phyloP scores from a whole-genome alignment of 371 early-diverging fungal species.

The Blastocladiella emersonii region DNA sequence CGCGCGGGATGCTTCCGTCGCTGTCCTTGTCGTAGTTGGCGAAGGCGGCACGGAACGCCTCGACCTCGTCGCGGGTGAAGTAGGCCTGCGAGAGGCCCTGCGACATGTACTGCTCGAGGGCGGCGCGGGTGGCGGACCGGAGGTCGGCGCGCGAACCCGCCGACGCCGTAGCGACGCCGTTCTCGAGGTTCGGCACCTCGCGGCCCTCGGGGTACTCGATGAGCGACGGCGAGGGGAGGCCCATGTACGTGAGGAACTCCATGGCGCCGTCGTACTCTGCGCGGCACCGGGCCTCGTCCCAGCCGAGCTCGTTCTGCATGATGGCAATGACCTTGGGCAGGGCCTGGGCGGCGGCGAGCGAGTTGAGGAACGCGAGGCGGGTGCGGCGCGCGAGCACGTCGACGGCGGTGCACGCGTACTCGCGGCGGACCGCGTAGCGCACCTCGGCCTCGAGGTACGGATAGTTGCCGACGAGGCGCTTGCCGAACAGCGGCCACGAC shows the following conservation, averaged over 20 bases:
- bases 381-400: slow-evolving; percentile 92
- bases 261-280: slow-evolving; percentile 55
- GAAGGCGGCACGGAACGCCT: slow-evolving; percentile 45
- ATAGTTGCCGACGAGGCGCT: slow-evolving; percentile 61
- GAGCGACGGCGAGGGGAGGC: slow-evolving; percentile 34
- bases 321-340: slow-evolving; percentile 80
- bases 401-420: slow-evolving; percentile 86
- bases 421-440: slow-evolving; percentile 79
- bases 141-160: slow-evolving; percentile 15
- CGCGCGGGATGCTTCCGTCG: slow-evolving; percentile 31
- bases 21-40: slow-evolving; percentile 38
- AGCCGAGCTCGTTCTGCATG: slow-evolving; percentile 77
- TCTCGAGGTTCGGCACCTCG: not conserved
- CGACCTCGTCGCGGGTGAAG: slow-evolving; percentile 57
- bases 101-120: not conserved
- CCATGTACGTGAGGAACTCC: slow-evolving; percentile 79
- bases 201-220: slow-evolving; percentile 11
- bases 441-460: slow-evolving; percentile 94
- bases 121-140: slow-evolving; percentile 9
- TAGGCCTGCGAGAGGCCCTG: slow-evolving; percentile 40
- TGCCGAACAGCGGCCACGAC: slow-evolving; percentile 68
- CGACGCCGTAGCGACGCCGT: slow-evolving; percentile 5
- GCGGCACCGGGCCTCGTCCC: slow-evolving; percentile 50
- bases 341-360: slow-evolving; percentile 76
- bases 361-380: slow-evolving; percentile 89